These are phyloP conservation scores for Penicillium soppii DNA, from an alignment of 495 filamentous ascomycete species.

Conservation along the genomic window DNA sequence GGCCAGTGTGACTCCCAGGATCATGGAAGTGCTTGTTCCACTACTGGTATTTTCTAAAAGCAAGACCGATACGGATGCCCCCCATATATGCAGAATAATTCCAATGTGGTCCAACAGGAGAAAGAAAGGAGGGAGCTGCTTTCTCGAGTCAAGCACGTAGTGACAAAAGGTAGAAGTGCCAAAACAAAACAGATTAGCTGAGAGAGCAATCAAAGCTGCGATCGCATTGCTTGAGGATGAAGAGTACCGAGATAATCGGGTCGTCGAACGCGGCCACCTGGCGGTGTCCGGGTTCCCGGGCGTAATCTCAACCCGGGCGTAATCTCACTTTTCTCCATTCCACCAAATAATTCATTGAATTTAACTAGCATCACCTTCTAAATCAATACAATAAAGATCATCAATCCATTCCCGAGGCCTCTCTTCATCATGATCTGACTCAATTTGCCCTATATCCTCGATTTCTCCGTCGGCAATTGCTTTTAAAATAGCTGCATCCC, in stretches of 20 bases:
- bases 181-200: not conserved
- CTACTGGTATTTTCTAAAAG: not conserved
- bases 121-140: not conserved
- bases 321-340: too few relatives aligned
- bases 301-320: too few relatives aligned
- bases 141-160: not conserved
- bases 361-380: too few relatives aligned
- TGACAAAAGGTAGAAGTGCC: not conserved
- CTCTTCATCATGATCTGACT: too few relatives aligned
- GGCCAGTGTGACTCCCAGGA: not conserved
- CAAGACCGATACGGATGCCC: constrained; percentile 1
- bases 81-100: not conserved
- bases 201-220: not conserved
- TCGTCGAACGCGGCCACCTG: too few relatives aligned
- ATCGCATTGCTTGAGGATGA: not conserved
- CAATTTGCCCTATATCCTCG: too few relatives aligned
- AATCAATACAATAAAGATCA: too few relatives aligned
- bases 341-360: too few relatives aligned
- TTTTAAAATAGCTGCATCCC: too few relatives aligned
- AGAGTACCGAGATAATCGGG: not conserved
- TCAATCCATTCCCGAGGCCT: too few relatives aligned
- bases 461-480: too few relatives aligned
- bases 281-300: too few relatives aligned
- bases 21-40: not conserved
- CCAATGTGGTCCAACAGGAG: not conserved